Percentiles rank a stretch among this genome's conserved stretches.
These are phyloP conservation scores for Penicillium griseofulvum DNA, from an alignment of 2,329 filamentous ascomycete species.

Conservation along the genomic window DNA sequence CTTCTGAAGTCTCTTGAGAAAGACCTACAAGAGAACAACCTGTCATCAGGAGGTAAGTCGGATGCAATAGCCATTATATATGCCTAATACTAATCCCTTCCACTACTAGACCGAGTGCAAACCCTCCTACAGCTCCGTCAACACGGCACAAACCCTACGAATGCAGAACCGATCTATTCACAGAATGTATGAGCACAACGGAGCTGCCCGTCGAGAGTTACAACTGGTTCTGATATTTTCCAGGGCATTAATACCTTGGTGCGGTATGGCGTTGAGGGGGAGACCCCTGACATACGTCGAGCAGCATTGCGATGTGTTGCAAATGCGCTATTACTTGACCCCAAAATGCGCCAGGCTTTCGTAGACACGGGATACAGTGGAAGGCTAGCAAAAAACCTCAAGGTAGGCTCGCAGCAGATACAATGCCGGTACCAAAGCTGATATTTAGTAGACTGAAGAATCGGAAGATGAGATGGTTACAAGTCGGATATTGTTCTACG, in stretches of 20 bases:
- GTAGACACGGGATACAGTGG: constrained; percentile 67
- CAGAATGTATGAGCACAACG: constrained; percentile 56
- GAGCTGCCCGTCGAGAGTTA: not conserved
- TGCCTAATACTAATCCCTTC: not conserved
- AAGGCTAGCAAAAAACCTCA: constrained; percentile 68
- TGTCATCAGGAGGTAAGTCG: constrained; percentile 60
- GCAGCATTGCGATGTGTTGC: constrained; percentile 80
- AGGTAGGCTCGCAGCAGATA: constrained; percentile 38
- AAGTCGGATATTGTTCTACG: constrained; percentile 75
- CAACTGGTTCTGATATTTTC: constrained; percentile 9
- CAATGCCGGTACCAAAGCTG: not conserved
- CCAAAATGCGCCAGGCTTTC: constrained; percentile 67
- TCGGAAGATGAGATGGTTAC: constrained; percentile 83
- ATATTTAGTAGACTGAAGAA: constrained; percentile 56
- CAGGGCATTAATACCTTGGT: constrained; percentile 74
- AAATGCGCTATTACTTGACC: constrained; percentile 73
- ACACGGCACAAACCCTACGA: constrained; percentile 67
- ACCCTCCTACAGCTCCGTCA: constrained; percentile 68
- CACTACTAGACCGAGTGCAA: constrained; percentile 35
- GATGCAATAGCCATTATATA: not conserved
- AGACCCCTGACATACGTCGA: constrained; percentile 62
- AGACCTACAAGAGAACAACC: constrained; percentile 60
- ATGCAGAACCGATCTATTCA: constrained; percentile 83
- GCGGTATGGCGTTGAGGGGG: constrained; percentile 69
- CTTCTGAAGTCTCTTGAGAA: constrained; percentile 61